Base-by-base conservation (phyloP, 192 early-diverging fungal genomes). In the Backusella luteola region DNA sequence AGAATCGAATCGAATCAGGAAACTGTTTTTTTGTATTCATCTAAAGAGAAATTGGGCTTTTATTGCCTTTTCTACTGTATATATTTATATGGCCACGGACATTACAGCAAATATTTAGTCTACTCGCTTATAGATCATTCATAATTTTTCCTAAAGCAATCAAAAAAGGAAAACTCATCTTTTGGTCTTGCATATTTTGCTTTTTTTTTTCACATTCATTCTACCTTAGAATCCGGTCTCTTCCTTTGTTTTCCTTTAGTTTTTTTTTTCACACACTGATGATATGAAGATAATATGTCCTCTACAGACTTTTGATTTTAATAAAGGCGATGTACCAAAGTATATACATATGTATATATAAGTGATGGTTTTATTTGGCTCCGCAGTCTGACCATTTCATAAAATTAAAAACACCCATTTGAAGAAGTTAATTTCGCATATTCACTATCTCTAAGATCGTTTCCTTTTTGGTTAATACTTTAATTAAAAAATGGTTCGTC, bases 251-350 rank as follows among this genome's bases (percentile, higher is more conserved):
- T 59, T 11, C 9, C 2, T 59, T 26, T 5, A 39, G 11, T 59
- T 23, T 59, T 59, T 59, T 56, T 59, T 59, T 59, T 59, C 53
- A 26, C 53, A 59, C 53, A 59, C 53, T 59, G 21, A 59, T 59
- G 8, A 26, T 26, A 23, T 59, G 1, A 59, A 59, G 53, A 59
- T 59, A 26, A 12, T 23, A 59, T 21, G 1, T 26, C 7, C 12
- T 21, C 2, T 59, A 23, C 23, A 23, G n/a, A 59, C 21, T 7
- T 59, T 21, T 21, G 21, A 26, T 14, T n/a, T 29, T 11, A 63
- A 3, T 63, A 26, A 63, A 14, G 11, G 7, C 3, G 12, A 3
- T 14, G 9, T 11, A 12, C 0, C 2, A 63, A 63, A 14, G 17
- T 6, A 7, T n/a, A 21, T 49, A 6, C 26, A 29, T 29, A 29